Base-by-base conservation (phyloP, 805 yeast species). In the Yamadazyma paraphyllophila region DNA sequence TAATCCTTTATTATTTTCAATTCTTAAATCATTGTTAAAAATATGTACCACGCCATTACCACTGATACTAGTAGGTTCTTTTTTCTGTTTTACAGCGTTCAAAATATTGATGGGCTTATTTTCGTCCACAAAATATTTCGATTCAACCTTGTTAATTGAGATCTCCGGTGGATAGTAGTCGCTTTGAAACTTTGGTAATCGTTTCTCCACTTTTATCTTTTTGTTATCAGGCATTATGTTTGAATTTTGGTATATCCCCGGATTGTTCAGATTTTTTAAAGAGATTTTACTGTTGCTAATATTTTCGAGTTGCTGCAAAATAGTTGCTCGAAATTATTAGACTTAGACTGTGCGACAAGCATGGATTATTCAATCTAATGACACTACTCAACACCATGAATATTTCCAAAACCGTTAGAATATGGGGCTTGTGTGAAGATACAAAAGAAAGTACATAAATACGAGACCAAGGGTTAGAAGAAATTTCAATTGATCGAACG, bases 11-110 rank as follows among this genome's bases (percentile, higher is more conserved):
- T 78, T 78, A 53, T 78, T 80, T 8, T 54, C 58, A 7, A 68
- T 44, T 37, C 83, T 60, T 24, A 78, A 57, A 50, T 79, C 83
- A 31, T 69, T 63, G 13, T 73, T 56, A 43, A 78, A 76, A 69
- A 80, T 67, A 54, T 76, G 80, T 14, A 74, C 67, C 11, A 72
- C 60, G 20, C 54, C 53, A n/a, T 52, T 60, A 25, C 51, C 50
- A 7, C 14, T 13, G 10, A 13, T 26, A 20, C n/a, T 25, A 4
- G 32, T 17, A 26, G 33, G 27, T 8, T 20, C 41, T 12, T 55
- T 35, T 3, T 11, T 38, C 11, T 44, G 15, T 9, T 40, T 16
- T 2, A 39, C 17, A 4, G 38, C 10, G 9, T 38, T 13, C 25
- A 66, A 54, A 12, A 53, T 45, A 39, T 56, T 45, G 37, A 56